Base-by-base conservation (phyloP, 2,329 filamentous ascomycete genomes). In the Aspergillus sergii region DNA sequence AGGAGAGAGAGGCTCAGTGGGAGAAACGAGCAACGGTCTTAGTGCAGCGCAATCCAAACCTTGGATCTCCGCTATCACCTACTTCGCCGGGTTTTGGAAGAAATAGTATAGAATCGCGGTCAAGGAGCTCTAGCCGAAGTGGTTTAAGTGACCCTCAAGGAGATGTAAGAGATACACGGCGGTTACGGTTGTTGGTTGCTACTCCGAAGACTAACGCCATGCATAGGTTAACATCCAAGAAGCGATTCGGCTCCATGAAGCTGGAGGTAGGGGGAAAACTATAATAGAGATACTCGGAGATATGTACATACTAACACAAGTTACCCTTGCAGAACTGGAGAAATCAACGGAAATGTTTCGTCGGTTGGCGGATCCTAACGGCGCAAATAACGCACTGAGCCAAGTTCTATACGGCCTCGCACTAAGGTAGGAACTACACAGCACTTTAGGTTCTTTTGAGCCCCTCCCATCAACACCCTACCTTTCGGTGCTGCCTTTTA, bases 371-470 rank as follows among this genome's bases (percentile, higher is more conserved):
- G 90, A 97, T 75, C 92, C 92, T 0, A 84, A 88, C 59, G 93
- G 92, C 28, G 88, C 90, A 57, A 97, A 97, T 76, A 97, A 98
- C 79, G 92, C 95, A 46, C 84, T 99, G 67, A 95, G 93, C 72
- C 94, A 99, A 80, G 95, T 99, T 41, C 85, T 99, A 59, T 99
- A 97, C 76, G 95, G 95, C 4, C 90, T 99, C 62, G 94, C 94
- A 58, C 80, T 97, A 68, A 87, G 93, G 90, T 94, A 78, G 80
- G 87, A 32, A 28, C 34, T 50, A 26, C 19, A 16, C 45, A 32
- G n/a, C 21, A 41, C 16, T 16, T 19, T 43, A 45, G n/a, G 4
- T 9, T 46, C 14, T 46, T 50, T 45, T 21, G 23, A 30, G 4
- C 10, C n/a, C 28, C 26, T 21, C 48, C 19, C 16, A 34, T 21